Evolutionary conservation across 176 grass and related monocot species (phyloP).

Genomic region (Triticum urartu): DNA sequence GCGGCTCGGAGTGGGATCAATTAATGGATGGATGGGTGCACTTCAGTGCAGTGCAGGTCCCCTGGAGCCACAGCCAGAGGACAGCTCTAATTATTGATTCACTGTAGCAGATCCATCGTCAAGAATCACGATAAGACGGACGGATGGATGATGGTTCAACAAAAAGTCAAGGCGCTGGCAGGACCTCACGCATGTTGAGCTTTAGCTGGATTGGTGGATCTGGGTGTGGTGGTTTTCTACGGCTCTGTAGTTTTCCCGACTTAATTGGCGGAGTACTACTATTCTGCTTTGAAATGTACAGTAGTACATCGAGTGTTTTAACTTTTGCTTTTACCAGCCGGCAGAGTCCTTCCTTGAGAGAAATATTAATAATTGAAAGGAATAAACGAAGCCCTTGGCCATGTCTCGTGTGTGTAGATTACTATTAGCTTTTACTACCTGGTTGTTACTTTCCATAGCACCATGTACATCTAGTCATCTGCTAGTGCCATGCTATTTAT

Average conservation of each 20-base stretch:
- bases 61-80: conserved; percentile 1
- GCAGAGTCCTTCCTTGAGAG: background rate
- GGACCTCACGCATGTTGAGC: background rate
- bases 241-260: background rate
- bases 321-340: background rate
- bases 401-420: background rate
- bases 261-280: background rate
- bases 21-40: background rate
- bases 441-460: background rate
- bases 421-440: background rate
- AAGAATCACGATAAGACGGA: conserved; percentile 10
- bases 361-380: background rate
- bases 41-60: background rate
- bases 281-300: conserved; percentile 13
- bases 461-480: background rate
- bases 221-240: background rate
- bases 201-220: background rate
- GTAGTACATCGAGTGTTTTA: background rate
- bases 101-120: conserved; percentile 12
- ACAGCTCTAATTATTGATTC: background rate
- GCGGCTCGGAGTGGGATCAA: conserved; percentile 18
- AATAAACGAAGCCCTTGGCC: background rate
- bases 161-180: conserved; percentile 21
- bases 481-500: background rate
- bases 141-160: background rate